Evolutionary conservation across 129 eudicot species (phyloP), one percentile per base, ranked within the genome.

Genomic region (Ambrosia artemisiifolia): DNA sequence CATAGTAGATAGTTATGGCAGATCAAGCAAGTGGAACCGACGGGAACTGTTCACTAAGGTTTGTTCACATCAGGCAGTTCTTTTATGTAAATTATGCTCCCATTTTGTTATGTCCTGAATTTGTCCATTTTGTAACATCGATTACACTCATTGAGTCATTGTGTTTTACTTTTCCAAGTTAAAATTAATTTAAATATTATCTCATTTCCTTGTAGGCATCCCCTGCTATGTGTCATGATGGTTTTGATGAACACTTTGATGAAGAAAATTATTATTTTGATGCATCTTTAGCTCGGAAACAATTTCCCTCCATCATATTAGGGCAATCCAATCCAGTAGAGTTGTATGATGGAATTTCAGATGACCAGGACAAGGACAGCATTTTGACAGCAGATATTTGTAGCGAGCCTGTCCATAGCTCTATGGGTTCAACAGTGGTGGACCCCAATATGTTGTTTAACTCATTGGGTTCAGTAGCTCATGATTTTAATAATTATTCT

Each of bases 251-350:
- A 70, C 42, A 79, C 19, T 65, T 87, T 76, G 87, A 77, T 74
- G 74, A 79, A 69, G 83, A 65, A 55, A 84, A 79, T 50, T 72
- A 30, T 67, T 82, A 65, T 65, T 90, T 85, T 76, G 90, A 83
- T 81, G 75, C 69, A 63, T 80, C 92, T 54, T 81, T 80, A 69
- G 81, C 76, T 51, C 78, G 90, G 71, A 87, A 90, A 79, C 79
- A 54, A 48, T 94, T 94, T 76, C 89, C 96, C 66, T 87, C 90
- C 47, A 90, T 94, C 82, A 83, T 69, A 16, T 63, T 90, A 51
- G 95, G 96, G 67, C 47, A 49, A 72, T 94, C 94, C 68, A 86
- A 79, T 17, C 74, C 76, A 13, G 86, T 94, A 49, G 86, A 88
- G 51, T 81, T 94, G 75, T 94, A 87, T 79, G 90, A 90, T 80